A percentile compares a stretch with the other conserved stretches of the same genome.
phyloP scores from a whole-genome alignment of 2,329 filamentous ascomycete genomes.

The Cytospora piceicola region DNA sequence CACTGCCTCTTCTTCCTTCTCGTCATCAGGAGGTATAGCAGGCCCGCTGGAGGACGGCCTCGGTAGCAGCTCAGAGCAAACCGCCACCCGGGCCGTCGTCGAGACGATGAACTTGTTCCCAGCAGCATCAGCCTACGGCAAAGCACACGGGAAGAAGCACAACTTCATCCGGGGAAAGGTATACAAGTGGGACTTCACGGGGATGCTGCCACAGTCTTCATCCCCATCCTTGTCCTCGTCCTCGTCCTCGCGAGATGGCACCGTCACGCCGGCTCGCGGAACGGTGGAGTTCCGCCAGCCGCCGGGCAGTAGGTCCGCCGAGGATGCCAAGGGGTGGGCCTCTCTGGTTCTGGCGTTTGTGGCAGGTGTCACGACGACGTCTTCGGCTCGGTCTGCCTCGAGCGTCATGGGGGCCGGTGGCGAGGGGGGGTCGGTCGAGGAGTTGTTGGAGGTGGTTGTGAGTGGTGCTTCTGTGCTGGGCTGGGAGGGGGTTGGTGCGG shows the following conservation, averaged over 20 bases:
- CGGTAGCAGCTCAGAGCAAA: background rate
- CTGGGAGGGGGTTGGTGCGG: conserved; percentile 35
- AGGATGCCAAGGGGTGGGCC: conserved; percentile 41
- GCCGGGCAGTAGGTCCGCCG: conserved; percentile 38
- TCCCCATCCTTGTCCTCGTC: background rate
- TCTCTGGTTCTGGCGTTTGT: conserved; percentile 42
- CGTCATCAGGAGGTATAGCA: conserved; percentile 5
- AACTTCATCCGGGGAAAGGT: conserved; percentile 45
- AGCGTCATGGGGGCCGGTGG: conserved; percentile 16
- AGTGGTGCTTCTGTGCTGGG: conserved; percentile 35
- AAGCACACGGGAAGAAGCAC: conserved; percentile 37
- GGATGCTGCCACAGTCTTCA: conserved; percentile 33
- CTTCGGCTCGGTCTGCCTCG: conserved; percentile 24
- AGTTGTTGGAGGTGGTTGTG: conserved; percentile 37
- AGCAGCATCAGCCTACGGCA: conserved; percentile 38
- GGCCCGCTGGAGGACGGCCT: background rate
- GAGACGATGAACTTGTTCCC: conserved; percentile 42
- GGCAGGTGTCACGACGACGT: conserved; percentile 35
- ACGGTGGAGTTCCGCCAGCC: conserved; percentile 46
- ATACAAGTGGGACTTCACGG: conserved; percentile 47
- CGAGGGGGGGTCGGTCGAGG: conserved; percentile 32
- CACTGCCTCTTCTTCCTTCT: conserved; percentile 2
- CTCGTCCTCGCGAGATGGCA: background rate
- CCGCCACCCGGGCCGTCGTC: conserved; percentile 32
- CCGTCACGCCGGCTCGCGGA: conserved; percentile 31